Percentiles rank a stretch among this genome's conserved stretches.
Evolutionary conservation across 352 stramenopile genomes (phyloP).

Genomic region (Aphanomyces invadans): DNA sequence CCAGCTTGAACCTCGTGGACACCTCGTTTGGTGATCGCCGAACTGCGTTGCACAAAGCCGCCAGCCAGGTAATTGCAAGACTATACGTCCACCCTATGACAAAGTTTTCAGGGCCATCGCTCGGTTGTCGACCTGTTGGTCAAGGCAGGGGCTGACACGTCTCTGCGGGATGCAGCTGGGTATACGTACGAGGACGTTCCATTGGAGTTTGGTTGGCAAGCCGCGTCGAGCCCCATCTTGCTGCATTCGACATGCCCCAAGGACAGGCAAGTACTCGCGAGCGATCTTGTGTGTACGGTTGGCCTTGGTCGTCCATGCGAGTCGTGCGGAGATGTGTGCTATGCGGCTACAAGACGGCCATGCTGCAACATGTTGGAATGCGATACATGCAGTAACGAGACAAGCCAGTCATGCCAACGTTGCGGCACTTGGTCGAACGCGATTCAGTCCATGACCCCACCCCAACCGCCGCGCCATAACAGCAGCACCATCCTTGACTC

Average conservation of each 20-base stretch:
- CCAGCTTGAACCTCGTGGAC: constrained; percentile 12
- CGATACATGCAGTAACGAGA: neutral
- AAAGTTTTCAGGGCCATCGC: neutral
- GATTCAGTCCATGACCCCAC: neutral
- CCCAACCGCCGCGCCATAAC: too few species aligned
- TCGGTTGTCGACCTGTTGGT: constrained; percentile 4
- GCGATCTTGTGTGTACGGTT: neutral
- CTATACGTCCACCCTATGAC: neutral
- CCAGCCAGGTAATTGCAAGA: constrained; percentile 12
- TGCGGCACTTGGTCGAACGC: neutral
- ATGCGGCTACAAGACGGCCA: neutral
- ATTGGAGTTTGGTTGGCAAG: neutral
- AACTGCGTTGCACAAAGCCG: constrained; percentile 23
- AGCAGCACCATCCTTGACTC: too few species aligned
- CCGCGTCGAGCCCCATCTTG: neutral
- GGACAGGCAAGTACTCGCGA: neutral
- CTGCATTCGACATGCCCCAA: neutral
- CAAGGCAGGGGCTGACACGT: neutral
- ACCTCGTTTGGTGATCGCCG: constrained; percentile 22
- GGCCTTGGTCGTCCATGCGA: neutral
- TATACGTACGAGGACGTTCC: neutral
- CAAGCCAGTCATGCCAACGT: neutral
- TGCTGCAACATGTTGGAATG: constrained; percentile 8
- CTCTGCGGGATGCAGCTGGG: neutral
- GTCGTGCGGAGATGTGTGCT: neutral